phyloP scores from a whole-genome alignment of 495 filamentous ascomycete genomes.

The Oidiodendron maius region DNA sequence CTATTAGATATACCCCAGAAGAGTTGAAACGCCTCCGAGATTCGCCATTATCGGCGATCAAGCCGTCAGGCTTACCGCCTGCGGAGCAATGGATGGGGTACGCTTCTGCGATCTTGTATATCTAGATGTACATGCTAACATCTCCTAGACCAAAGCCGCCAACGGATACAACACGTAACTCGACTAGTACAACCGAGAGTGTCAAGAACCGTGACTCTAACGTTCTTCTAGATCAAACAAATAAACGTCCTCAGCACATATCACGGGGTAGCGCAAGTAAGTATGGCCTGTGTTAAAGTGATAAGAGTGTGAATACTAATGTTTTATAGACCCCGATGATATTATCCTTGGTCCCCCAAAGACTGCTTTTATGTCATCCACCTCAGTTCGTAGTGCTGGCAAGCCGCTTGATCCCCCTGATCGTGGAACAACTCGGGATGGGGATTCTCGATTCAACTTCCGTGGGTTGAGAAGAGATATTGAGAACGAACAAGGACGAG shows the following conservation, averaged over 20 bases:
- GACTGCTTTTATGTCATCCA: conserved; percentile 78
- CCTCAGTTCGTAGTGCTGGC: conserved; percentile 46
- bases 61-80: conserved; percentile 74
- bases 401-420: conserved; percentile 47
- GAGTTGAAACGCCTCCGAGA: conserved; percentile 70
- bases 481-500: conserved; percentile 50
- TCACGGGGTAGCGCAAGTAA: conserved; percentile 50
- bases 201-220: conserved; percentile 34
- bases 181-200: conserved; percentile 29
- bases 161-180: conserved; percentile 21
- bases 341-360: conserved; percentile 87
- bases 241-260: conserved; percentile 43
- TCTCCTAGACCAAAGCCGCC: conserved; percentile 19
- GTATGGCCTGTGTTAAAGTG: conserved; percentile 47
- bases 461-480: conserved; percentile 60
- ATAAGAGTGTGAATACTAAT: conserved; percentile 23
- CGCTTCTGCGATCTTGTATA: conserved; percentile 24
- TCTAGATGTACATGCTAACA: conserved; percentile 17
- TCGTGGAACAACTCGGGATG: conserved; percentile 40
- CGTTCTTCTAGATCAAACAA: conserved; percentile 37
- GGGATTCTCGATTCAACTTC: conserved; percentile 53
- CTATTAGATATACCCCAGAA: conserved; percentile 66
- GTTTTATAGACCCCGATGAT: conserved; percentile 57
- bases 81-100: conserved; percentile 99
- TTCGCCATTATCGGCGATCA: conserved; percentile 73